These are phyloP conservation scores for Globisporangium perplexum DNA, from an alignment of 352 stramenopile genomes.

Conservation along the genomic window DNA sequence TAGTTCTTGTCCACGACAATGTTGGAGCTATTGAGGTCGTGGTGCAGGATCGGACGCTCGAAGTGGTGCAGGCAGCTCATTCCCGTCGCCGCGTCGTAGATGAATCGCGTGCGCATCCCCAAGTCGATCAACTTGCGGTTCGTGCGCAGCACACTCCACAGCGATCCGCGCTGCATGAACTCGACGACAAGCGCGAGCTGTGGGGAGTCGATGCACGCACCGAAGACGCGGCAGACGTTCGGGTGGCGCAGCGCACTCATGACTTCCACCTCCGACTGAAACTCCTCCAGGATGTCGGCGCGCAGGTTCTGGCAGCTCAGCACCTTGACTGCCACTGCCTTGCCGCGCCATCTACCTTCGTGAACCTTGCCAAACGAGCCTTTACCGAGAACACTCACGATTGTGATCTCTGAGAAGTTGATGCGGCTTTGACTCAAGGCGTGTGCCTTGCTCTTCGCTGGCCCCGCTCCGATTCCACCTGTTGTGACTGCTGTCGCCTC, in stretches of 20 bases:
- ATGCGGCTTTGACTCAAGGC: too few species aligned
- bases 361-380: slow-evolving; percentile 65
- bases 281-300: slow-evolving; percentile 55
- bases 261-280: slow-evolving; percentile 68
- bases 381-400: slow-evolving; percentile 38
- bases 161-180: slow-evolving; percentile 83
- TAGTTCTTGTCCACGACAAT: slow-evolving; percentile 29
- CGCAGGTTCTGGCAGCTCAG: slow-evolving; percentile 62
- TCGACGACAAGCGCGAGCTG: slow-evolving; percentile 94
- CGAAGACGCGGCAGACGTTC: slow-evolving; percentile 95
- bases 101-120: slow-evolving; percentile 40
- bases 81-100: slow-evolving; percentile 72
- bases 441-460: too few species aligned
- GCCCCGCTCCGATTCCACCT: too few species aligned
- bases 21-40: slow-evolving; percentile 71
- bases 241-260: slow-evolving; percentile 89
- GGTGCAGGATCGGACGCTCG: slow-evolving; percentile 77
- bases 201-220: slow-evolving; percentile 89
- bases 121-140: slow-evolving; percentile 37
- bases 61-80: slow-evolving; percentile 86
- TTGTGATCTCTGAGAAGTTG: slow-evolving; percentile 49
- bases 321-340: slow-evolving; percentile 57
- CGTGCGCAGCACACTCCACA: slow-evolving; percentile 89
- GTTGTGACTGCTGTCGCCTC: too few species aligned
- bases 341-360: slow-evolving; percentile 59